A percentile compares a stretch with the other conserved stretches of the same genome.
phyloP scores from a whole-genome alignment of 352 stramenopile species.

The Pythium phragmiticola region DNA sequence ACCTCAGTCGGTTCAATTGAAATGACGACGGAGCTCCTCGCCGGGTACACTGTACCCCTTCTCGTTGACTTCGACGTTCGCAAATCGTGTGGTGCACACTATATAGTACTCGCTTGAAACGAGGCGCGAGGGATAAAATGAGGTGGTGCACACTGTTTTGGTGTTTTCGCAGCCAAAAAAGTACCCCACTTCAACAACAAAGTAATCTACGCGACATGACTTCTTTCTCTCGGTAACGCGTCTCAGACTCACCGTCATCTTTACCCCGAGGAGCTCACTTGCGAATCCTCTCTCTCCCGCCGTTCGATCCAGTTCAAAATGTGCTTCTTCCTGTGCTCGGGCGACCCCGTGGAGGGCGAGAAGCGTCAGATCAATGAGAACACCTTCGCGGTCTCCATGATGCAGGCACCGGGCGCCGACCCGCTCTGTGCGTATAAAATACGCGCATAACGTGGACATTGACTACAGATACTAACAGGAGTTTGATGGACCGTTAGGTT shows the following conservation, averaged over 20 bases:
- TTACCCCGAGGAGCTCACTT: conserved; percentile 11
- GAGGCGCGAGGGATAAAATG: no score
- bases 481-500: conserved; percentile 32
- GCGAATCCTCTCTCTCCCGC: neutral
- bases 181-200: conserved; percentile 8
- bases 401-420: conserved; percentile 77
- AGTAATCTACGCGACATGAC: conserved; percentile 3
- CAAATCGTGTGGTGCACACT: conserved; percentile 18
- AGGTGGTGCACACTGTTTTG: no score
- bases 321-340: conserved; percentile 69
- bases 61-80: neutral
- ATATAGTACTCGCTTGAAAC: neutral
- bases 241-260: conserved; percentile 1
- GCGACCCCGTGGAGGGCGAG: conserved; percentile 65
- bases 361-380: conserved; percentile 65
- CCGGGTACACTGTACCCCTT: conserved; percentile 23
- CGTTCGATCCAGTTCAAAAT: conserved; percentile 28
- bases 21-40: neutral
- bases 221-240: no score
- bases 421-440: conserved; percentile 66
- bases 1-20: conserved; percentile 18
- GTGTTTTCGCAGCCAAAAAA: neutral
- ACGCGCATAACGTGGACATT: neutral
- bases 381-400: conserved; percentile 87
- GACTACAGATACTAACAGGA: neutral